Base-by-base conservation (phyloP, 345 rosid species). In the Draba incana region DNA sequence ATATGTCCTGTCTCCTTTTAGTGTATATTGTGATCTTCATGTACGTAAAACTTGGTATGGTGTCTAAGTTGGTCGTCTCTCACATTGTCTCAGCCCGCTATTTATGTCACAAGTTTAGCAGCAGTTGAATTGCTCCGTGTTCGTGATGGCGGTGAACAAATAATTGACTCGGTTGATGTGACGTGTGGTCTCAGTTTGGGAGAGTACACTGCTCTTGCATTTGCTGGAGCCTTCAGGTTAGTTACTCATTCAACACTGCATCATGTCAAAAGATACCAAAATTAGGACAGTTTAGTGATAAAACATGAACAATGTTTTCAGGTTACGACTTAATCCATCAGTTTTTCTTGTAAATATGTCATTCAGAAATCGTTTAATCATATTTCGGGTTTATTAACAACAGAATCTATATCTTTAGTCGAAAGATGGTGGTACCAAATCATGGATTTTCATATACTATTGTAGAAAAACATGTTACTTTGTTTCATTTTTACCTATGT, bases 181-280 rank as follows among this genome's bases (percentile, higher is more conserved):
- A 89, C 97, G 8, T 91, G 98, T 60, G 99, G 99, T 44, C 92
- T 95, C 41, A 95, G 98, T 82, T 83, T 95, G 69, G 99, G 99
- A 69, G 99, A 94, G 79, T 95, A 95, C 70, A 88, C 98, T 69
- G 98, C 99, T 54, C 82, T 95, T 9, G 93, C 99, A 39, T 95
- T 94, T 81, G 86, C 98, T 64, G 98, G 88, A 71, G 96, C 96
- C 74, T 88, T 95, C 85, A 92, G 96, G 98, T 89, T 68, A 68
- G 80, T 51, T 30, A 64, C 15, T 43, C 58, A 31, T 50, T 37
- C 42, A 58, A 38, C 46, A 8, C 47, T 28, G 16, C 23, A 4
- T 28, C 27, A 31, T 72, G 2, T 63, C 62, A 3, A 0, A 35
- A 55, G 35, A 38, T 24, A 24, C 43, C 0, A 1, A 25, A 45